These are phyloP conservation scores for Silene uniflora DNA, from an alignment of 148 eudicot species.

Conservation along the genomic window DNA sequence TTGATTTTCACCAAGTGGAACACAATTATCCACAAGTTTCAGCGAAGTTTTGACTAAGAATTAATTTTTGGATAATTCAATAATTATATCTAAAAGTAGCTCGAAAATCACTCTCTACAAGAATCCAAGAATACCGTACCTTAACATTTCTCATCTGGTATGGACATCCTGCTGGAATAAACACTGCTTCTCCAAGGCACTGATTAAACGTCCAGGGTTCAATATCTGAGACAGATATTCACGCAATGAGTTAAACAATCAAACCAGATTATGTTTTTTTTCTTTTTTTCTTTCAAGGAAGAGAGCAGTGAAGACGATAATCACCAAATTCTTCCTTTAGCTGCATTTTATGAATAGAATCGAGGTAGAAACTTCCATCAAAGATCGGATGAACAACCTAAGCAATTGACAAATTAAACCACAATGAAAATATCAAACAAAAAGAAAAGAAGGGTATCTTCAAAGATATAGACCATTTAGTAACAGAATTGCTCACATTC, in stretches of 20 bases:
- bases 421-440: conserved; percentile 13
- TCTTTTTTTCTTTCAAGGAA: background rate
- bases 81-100: background rate
- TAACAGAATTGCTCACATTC: conserved; percentile 36
- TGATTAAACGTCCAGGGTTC: conserved; percentile 95
- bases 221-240: conserved; percentile 44
- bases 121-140: conserved; percentile 30
- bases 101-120: background rate
- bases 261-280: background rate
- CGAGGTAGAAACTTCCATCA: conserved; percentile 71
- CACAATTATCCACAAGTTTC: no score
- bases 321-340: conserved; percentile 87
- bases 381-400: conserved; percentile 79
- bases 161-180: conserved; percentile 94
- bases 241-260: conserved; percentile 3
- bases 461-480: background rate
- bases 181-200: conserved; percentile 85
- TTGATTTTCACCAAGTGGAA: no score
- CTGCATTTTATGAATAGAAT: conserved; percentile 63
- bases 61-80: no score
- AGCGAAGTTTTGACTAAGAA: no score
- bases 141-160: conserved; percentile 71
- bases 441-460: background rate
- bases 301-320: conserved; percentile 16
- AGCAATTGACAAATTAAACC: conserved; percentile 14